Evolutionary conservation across 805 yeast species (phyloP).

Genomic region (Lipomyces yamadae): DNA sequence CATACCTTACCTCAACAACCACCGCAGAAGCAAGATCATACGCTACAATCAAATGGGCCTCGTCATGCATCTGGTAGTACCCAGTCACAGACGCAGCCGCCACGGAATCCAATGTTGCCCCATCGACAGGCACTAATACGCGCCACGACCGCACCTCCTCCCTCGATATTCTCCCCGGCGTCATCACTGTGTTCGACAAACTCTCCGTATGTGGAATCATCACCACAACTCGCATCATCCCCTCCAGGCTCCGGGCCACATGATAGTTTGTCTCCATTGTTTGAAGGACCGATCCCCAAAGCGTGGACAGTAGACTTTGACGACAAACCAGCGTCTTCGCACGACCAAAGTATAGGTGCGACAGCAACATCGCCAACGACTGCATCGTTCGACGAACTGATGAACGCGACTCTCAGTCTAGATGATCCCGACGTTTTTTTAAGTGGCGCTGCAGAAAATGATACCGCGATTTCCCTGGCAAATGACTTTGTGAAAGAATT

Average conservation of each 20-base stretch:
- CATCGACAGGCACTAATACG: constrained; percentile 15
- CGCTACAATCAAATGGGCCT: constrained; percentile 3
- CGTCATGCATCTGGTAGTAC: not conserved
- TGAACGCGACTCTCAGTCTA: constrained; percentile 25
- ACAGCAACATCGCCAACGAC: constrained; percentile 17
- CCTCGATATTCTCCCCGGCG: constrained; percentile 22
- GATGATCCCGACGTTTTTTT: constrained; percentile 10
- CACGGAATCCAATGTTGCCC: constrained; percentile 10
- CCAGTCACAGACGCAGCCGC: not conserved
- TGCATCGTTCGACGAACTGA: constrained; percentile 27
- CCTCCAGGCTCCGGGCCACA: constrained; percentile 27
- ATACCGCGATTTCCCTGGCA: constrained; percentile 19
- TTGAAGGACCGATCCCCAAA: constrained; percentile 17
- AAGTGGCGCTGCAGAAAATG: constrained; percentile 5
- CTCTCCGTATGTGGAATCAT: constrained; percentile 28
- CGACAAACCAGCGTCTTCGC: not conserved
- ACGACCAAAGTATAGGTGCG: not conserved
- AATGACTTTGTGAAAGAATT: constrained; percentile 34
- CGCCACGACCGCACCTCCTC: constrained; percentile 18
- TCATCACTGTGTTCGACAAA: constrained; percentile 21
- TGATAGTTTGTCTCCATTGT: constrained; percentile 9
- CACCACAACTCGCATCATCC: constrained; percentile 35
- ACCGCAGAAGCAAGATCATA: not conserved
- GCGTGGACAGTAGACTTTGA: constrained; percentile 25
- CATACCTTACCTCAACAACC: not conserved